Evolutionary conservation across 495 filamentous ascomycete species (phyloP), one percentile per base, ranked within the genome.

Genomic region (Hypoxylon trugodes): DNA sequence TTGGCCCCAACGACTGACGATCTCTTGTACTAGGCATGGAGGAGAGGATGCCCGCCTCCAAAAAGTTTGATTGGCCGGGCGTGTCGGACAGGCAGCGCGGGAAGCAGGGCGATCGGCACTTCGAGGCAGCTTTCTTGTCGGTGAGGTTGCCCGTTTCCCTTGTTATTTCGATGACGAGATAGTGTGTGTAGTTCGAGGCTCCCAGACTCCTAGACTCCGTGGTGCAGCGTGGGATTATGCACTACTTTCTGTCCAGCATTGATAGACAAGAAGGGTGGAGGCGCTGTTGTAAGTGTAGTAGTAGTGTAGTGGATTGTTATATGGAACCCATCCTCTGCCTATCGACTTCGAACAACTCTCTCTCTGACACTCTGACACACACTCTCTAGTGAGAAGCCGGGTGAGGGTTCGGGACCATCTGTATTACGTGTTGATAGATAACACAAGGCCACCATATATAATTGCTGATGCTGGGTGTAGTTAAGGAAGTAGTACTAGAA

Each of bases 1-100:
- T 58, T 62, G 63, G 51, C 63, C 36, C 63, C 63, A 61, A 49
- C 63, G 24, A 42, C 57, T 40, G 63, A 61, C 63, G 63, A 66
- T 66, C 63, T 42, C 61, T 56, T 33, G 57, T n/a, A 61, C 57
- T 50, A 67, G 47, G 19, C 58, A 15, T 52, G 58, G 58, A 58
- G 53, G 58, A 61, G 58, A 61, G 26, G 47, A 59, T 57, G 37
- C 28, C 46, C 30, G 47, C 35, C 16, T 43, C 21, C 18, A 30
- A 8, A 15, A 18, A 38, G 13, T 12, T 16, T 62, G 58, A 67
- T 67, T 67, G 64, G 64, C 52, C 28, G 47, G 58, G 33, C 13
- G 24, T 9, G 58, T 62, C 25, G 41, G 64, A 62, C 64, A 61
- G 50, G 58, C 46, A 46, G 53, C 35, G 58, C 21, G 48, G 58